These are phyloP conservation scores for Botrytis fabae DNA, from an alignment of 2,329 filamentous ascomycete genomes.

Conservation along the genomic window DNA sequence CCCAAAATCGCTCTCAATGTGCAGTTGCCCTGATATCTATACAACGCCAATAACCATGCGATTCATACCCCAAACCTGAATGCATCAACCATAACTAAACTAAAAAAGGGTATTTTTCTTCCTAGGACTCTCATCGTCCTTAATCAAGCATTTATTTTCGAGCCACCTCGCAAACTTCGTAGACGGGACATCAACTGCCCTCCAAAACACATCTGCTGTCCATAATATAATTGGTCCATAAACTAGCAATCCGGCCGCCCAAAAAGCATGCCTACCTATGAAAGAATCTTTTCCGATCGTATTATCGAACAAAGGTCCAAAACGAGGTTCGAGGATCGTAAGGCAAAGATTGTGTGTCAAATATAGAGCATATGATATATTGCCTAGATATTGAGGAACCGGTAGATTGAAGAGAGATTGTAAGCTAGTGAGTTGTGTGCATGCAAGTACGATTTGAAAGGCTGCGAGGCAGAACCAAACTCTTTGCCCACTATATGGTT, in stretches of 20 bases:
- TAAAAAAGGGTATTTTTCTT: constrained; percentile 2
- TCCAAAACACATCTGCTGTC: constrained; percentile 60
- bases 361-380: constrained; percentile 59
- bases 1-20: background rate
- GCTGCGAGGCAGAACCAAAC: constrained; percentile 39
- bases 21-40: background rate
- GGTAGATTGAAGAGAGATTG: constrained; percentile 49
- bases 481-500: constrained; percentile 35
- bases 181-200: constrained; percentile 53
- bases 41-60: constrained; percentile 4
- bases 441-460: constrained; percentile 37
- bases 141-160: constrained; percentile 39
- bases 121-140: constrained; percentile 12
- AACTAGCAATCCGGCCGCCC: constrained; percentile 43
- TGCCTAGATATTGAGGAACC: constrained; percentile 56
- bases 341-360: constrained; percentile 57
- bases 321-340: constrained; percentile 36
- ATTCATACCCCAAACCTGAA: background rate
- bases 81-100: background rate
- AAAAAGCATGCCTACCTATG: constrained; percentile 36
- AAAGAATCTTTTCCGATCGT: constrained; percentile 30
- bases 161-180: constrained; percentile 53
- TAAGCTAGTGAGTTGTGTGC: constrained; percentile 42
- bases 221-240: constrained; percentile 52
- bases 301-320: constrained; percentile 32